Evolutionary conservation across 768 basidiomycete species (phyloP).

Genomic region (Mycena vulgaris): DNA sequence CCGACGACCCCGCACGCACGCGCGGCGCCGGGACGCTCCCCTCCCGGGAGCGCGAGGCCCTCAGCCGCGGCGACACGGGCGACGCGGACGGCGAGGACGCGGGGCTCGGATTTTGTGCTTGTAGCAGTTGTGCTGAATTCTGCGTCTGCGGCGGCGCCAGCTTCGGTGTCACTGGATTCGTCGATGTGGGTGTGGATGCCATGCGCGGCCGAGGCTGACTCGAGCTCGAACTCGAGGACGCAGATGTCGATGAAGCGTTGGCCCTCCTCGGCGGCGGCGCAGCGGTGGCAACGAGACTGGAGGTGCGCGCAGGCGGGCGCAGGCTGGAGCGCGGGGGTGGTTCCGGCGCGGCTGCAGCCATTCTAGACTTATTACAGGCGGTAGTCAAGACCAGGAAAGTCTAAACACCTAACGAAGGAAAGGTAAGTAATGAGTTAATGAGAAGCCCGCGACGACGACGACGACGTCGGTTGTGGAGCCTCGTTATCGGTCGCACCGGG

Average conservation of each 20-base stretch:
- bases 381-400: too few species aligned
- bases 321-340: conserved; percentile 23
- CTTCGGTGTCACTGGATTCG: neutral
- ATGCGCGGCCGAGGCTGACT: too few species aligned
- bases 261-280: too few species aligned
- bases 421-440: too few species aligned
- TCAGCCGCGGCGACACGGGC: too few species aligned
- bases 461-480: neutral
- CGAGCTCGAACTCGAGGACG: too few species aligned
- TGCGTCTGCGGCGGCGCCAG: neutral
- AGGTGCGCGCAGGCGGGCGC: neutral
- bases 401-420: too few species aligned
- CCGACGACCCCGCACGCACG: neutral
- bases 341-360: conserved; percentile 1
- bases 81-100: neutral
- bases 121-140: neutral
- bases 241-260: too few species aligned
- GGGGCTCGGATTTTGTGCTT: neutral
- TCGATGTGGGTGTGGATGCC: neutral
- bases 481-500: neutral
- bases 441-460: too few species aligned
- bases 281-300: neutral
- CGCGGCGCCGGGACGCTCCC: too few species aligned
- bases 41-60: too few species aligned
- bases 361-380: neutral